A percentile compares a stretch with the other conserved stretches of the same genome.
phyloP scores from a whole-genome alignment of 2,329 filamentous ascomycete genomes.

The Huntiella abstrusa region DNA sequence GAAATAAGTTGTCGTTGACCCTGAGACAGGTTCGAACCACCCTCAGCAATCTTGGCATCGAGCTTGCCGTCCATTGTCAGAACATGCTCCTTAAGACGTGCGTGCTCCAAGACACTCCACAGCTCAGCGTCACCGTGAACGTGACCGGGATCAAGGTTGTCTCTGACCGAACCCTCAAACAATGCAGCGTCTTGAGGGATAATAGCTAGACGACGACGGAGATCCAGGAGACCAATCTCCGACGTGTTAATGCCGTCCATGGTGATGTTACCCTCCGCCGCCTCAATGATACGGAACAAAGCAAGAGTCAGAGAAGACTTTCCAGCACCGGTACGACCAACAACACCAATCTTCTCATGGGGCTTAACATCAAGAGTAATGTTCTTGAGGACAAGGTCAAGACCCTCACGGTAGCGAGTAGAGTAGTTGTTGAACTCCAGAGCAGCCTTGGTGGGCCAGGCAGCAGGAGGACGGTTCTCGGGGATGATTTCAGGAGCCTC shows the following conservation, averaged over 20 bases:
- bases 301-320: conserved; percentile 88
- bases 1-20: conserved; percentile 91
- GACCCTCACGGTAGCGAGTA: conserved; percentile 72
- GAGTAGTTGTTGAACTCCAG: conserved; percentile 89
- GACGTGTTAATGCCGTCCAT: conserved; percentile 85
- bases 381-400: conserved; percentile 86
- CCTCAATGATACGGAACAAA: conserved; percentile 89
- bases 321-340: conserved; percentile 86
- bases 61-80: conserved; percentile 71
- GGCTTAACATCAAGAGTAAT: conserved; percentile 84
- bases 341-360: conserved; percentile 94
- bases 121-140: conserved; percentile 93
- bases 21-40: conserved; percentile 85
- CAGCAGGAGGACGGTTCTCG: conserved; percentile 66
- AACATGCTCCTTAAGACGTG: conserved; percentile 80
- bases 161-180: conserved; percentile 81
- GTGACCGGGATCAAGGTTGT: conserved; percentile 88
- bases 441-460: conserved; percentile 79
- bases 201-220: conserved; percentile 78
- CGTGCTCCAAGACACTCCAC: conserved; percentile 91
- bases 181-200: conserved; percentile 95
- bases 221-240: conserved; percentile 71
- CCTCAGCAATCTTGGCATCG: conserved; percentile 83
- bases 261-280: conserved; percentile 60
- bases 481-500: conserved; percentile 90